A percentile compares a stretch with the other conserved stretches of the same genome.
Conservation (phyloP, 768 basidiomycete genomes). For the Mycena vulgaris region DNA sequence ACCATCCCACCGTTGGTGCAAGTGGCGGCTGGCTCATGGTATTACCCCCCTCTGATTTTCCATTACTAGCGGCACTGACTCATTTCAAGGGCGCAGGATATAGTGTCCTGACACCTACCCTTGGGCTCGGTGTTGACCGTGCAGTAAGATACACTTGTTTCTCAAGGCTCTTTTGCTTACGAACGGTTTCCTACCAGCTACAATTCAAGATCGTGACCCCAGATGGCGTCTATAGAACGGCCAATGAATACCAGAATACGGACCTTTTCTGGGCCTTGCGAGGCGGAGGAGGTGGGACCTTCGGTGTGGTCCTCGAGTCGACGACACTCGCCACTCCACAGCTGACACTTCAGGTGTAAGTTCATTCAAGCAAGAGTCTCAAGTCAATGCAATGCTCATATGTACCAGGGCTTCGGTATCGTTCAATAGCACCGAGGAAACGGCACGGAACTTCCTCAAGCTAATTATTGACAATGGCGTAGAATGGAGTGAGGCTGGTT, state of each 20-base stretch:
- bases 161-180: slow-evolving; percentile 30
- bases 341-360: slow-evolving; percentile 30
- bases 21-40: slow-evolving; percentile 29
- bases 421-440: slow-evolving; percentile 39
- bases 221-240: slow-evolving; percentile 57
- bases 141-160: slow-evolving; percentile 12
- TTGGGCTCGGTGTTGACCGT: slow-evolving; percentile 28
- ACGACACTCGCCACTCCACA: slow-evolving; percentile 13
- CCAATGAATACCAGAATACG: slow-evolving; percentile 57
- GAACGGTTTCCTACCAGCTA: slow-evolving; percentile 39
- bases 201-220: slow-evolving; percentile 60
- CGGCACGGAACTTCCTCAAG: slow-evolving; percentile 42
- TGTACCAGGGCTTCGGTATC: slow-evolving; percentile 42
- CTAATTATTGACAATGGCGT: slow-evolving; percentile 46
- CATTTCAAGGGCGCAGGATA: slow-evolving; percentile 20
- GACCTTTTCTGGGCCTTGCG: slow-evolving; percentile 65
- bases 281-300: slow-evolving; percentile 63
- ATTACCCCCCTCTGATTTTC: background rate
- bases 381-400: slow-evolving; percentile 15
- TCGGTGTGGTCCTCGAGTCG: slow-evolving; percentile 53
- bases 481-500: slow-evolving; percentile 49
- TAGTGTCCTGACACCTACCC: slow-evolving; percentile 21
- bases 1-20: slow-evolving; percentile 16
- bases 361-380: slow-evolving; percentile 8
- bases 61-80: background rate